Percentiles rank a stretch among this genome's conserved stretches.
Evolutionary conservation across 805 yeast species (phyloP).

Genomic region (Priceomyces carsonii): DNA sequence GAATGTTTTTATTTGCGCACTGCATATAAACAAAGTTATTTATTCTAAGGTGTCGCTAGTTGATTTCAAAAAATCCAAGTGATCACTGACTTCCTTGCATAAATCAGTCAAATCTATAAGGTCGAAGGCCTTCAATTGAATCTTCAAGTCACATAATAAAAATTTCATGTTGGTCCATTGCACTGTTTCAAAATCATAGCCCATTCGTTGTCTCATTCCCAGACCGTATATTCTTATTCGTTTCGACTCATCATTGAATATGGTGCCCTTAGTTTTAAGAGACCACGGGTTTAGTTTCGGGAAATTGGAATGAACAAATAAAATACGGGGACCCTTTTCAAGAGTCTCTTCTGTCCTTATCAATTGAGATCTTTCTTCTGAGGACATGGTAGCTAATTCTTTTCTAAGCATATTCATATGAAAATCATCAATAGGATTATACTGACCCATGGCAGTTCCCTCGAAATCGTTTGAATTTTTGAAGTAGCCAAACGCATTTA

Average conservation of each 20-base stretch:
- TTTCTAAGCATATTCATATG: constrained; percentile 17
- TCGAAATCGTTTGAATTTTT: constrained; percentile 38
- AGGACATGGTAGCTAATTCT: constrained; percentile 6
- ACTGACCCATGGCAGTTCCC: constrained; percentile 82
- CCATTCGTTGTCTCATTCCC: constrained; percentile 50
- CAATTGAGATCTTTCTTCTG: constrained; percentile 8
- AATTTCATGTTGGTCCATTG: constrained; percentile 61
- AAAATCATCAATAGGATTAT: constrained; percentile 65
- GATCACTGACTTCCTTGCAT: constrained; percentile 52
- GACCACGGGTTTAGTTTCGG: constrained; percentile 68
- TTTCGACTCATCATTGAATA: constrained; percentile 42
- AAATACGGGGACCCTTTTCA: constrained; percentile 25
- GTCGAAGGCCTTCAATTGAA: constrained; percentile 46
- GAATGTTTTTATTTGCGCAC: no score
- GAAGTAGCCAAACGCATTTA: constrained; percentile 54
- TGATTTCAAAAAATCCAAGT: constrained; percentile 41
- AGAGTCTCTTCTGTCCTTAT: constrained; percentile 9
- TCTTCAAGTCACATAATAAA: constrained; percentile 51
- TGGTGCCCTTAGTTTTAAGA: constrained; percentile 43
- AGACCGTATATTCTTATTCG: constrained; percentile 61
- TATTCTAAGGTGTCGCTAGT: constrained; percentile 39
- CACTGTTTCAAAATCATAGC: constrained; percentile 58
- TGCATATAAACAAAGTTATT: neutral
- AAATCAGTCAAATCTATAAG: constrained; percentile 41
- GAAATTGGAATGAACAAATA: constrained; percentile 66